phyloP scores from a whole-genome alignment of 192 early-diverging fungal species.

The Jimgerdemannia flammicorona region DNA sequence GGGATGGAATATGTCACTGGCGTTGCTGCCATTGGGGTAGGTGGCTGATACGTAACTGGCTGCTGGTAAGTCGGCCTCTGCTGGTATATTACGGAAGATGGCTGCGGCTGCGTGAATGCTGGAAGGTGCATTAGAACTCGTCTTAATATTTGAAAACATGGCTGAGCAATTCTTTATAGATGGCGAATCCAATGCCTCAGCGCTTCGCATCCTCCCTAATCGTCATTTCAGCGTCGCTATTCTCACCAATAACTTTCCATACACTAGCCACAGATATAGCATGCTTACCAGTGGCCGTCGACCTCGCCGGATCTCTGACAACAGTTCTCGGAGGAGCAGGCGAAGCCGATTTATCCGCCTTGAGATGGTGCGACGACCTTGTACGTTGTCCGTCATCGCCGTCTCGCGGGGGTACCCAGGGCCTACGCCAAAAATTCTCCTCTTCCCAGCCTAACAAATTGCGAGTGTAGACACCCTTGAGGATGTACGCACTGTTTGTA shows the following conservation, averaged over 20 bases:
- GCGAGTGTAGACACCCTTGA: conserved; percentile 71
- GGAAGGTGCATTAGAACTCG: not conserved
- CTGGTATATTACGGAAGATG: not conserved
- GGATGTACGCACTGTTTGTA: conserved; percentile 77
- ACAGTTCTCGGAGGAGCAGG: conserved; percentile 6
- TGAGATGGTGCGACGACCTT: not conserved
- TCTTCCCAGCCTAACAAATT: conserved; percentile 44
- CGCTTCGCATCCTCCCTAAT: too few relatives aligned
- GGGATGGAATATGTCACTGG: not conserved
- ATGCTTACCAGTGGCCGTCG: conserved; percentile 20
- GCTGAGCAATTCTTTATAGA: not conserved
- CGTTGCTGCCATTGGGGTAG: not conserved
- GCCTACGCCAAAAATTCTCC: conserved; percentile 23
- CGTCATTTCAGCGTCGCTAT: too few relatives aligned
- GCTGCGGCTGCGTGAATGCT: not conserved
- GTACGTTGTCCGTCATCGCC: conserved; percentile 10
- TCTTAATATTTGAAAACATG: not conserved
- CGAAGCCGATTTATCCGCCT: conserved; percentile 14
- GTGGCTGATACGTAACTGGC: conserved; percentile 12
- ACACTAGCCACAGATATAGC: not conserved
- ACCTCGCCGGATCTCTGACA: conserved; percentile 16
- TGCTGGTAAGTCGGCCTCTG: conserved; percentile 15
- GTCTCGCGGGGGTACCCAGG: conserved; percentile 26
- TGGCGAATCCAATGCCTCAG: too few relatives aligned
- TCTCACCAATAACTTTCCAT: too few relatives aligned